A percentile compares a stretch with the other conserved stretches of the same genome.
These are phyloP conservation scores for Boletus patriciae DNA, from an alignment of 768 basidiomycete species.

Conservation along the genomic window DNA sequence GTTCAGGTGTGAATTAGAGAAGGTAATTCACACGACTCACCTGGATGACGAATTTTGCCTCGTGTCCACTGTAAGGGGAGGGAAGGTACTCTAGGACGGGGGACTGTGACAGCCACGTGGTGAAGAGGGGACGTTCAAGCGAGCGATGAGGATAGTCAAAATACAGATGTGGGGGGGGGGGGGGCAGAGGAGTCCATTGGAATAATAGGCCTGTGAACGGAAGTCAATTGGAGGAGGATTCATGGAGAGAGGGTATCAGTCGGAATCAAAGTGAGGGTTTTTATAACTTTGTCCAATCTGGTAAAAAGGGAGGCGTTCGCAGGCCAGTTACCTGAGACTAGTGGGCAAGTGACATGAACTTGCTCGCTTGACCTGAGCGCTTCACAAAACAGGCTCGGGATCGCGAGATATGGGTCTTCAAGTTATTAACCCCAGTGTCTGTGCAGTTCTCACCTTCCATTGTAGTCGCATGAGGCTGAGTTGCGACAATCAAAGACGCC, in stretches of 20 bases:
- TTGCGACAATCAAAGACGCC: too few species aligned
- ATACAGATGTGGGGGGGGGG: neutral
- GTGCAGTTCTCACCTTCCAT: too few species aligned
- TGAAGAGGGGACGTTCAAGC: neutral
- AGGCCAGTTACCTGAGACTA: constrained; percentile 22
- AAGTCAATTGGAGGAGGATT: constrained; percentile 9
- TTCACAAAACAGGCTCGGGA: constrained; percentile 18
- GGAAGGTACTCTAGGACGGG: constrained; percentile 4
- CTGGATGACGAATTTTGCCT: constrained; percentile 26
- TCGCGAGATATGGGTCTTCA: constrained; percentile 38
- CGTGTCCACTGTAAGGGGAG: constrained; percentile 3
- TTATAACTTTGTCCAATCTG: constrained; percentile 34
- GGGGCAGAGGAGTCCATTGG: constrained; percentile 14
- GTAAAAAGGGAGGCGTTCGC: constrained; percentile 20
- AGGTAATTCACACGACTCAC: neutral
- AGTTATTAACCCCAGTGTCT: too few species aligned
- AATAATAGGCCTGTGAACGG: constrained; percentile 1
- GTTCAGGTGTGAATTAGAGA: neutral
- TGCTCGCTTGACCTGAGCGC: constrained; percentile 19
- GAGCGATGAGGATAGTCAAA: neutral
- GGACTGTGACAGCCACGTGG: neutral
- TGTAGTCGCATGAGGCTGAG: too few species aligned
- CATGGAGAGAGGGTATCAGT: constrained; percentile 13
- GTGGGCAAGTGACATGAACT: constrained; percentile 28
- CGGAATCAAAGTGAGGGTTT: constrained; percentile 15